These are phyloP conservation scores for Corymbia maculata DNA, from an alignment of 345 rosid genomes.

Conservation along the genomic window DNA sequence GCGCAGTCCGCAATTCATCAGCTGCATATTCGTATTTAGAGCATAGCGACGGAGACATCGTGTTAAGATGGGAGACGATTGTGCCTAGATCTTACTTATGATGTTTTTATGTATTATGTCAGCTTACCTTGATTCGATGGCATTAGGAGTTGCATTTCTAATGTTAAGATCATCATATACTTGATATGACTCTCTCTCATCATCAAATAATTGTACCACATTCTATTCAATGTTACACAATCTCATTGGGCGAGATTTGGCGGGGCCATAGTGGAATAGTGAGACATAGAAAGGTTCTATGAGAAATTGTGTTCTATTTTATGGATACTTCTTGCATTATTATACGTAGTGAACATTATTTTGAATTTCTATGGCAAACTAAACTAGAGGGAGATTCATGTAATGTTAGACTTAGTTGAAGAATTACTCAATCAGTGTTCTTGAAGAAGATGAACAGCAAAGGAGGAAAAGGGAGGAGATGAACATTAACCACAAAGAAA, in stretches of 20 bases:
- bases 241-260: background rate
- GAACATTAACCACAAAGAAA: background rate
- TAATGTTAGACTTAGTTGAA: background rate
- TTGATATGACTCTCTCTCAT: background rate
- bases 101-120: background rate
- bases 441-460: background rate
- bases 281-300: background rate
- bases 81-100: background rate
- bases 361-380: background rate
- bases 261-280: accelerated
- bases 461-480: background rate
- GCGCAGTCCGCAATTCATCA: background rate
- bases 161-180: background rate
- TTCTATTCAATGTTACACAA: background rate
- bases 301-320: background rate
- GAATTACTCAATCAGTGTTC: background rate
- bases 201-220: background rate
- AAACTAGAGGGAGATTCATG: background rate
- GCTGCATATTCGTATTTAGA: background rate
- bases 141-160: background rate
- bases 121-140: background rate
- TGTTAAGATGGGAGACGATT: background rate
- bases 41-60: background rate
- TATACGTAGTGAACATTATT: background rate
- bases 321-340: background rate